Evolutionary conservation across 371 early-diverging fungal species (phyloP).

Genomic region (Circinella umbellata): DNA sequence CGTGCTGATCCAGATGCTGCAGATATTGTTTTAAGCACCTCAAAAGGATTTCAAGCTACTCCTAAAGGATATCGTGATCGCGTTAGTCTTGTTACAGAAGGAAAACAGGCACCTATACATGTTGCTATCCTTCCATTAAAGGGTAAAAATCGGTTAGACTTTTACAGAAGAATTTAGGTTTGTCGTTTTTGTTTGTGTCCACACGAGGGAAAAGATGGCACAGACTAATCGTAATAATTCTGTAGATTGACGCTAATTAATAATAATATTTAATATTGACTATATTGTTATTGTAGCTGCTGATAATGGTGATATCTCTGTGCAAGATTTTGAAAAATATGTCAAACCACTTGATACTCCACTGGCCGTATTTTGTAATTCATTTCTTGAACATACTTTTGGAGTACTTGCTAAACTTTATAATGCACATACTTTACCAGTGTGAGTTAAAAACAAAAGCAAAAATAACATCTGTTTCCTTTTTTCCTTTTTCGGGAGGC

Average conservation of each 20-base stretch:
- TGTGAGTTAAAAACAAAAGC: too few relatives aligned
- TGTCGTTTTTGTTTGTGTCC: background rate
- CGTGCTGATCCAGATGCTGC: constrained; percentile 59
- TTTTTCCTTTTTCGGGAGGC: too few relatives aligned
- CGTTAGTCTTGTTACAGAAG: constrained; percentile 16
- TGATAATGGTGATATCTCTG: constrained; percentile 24
- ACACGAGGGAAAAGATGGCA: background rate
- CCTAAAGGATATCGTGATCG: constrained; percentile 25
- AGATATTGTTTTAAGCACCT: constrained; percentile 44
- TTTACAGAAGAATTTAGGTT: constrained; percentile 10
- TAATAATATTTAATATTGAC: too few relatives aligned
- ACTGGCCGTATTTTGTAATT: constrained; percentile 25
- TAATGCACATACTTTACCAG: constrained; percentile 16
- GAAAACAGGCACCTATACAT: constrained; percentile 35
- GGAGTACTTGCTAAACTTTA: constrained; percentile 14
- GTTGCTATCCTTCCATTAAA: constrained; percentile 45
- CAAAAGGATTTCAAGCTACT: constrained; percentile 35
- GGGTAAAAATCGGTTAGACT: constrained; percentile 5
- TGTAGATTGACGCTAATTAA: too few relatives aligned
- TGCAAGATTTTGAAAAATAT: constrained; percentile 23
- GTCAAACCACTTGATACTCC: constrained; percentile 27
- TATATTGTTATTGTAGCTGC: constrained; percentile 6
- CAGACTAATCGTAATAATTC: background rate
- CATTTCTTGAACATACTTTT: constrained; percentile 26
- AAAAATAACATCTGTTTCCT: background rate